Base-by-base conservation (phyloP, 805 yeast species). In the Yamadazyma takamatsuzukensis region DNA sequence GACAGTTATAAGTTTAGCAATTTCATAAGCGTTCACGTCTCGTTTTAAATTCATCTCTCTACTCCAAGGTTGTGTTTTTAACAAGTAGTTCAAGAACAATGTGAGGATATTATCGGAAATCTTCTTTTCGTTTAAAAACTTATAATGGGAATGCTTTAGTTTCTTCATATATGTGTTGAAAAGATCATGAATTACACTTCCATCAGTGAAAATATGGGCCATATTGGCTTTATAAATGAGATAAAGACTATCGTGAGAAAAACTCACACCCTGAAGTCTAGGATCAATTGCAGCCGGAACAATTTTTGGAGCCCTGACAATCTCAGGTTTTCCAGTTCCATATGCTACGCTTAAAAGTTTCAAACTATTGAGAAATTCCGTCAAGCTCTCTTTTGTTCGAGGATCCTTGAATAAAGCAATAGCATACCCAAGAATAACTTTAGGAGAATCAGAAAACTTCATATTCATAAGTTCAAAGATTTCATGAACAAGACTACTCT, bases 371-470 rank as follows among this genome's bases (percentile, higher is more conserved):
- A 65, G 43, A 2, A 54, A 32, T 3, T 44, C 32, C 9, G 54
- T 41, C 0, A 51, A 51, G 3, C 29, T 19, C 3, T 41, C 30
- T 6, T 39, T 24, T 1, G 25, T 29, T 15, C 27, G 33, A 7
- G 36, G 37, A 5, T 12, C 16, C 12, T 23, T 25, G 34, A 55
- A 63, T 13, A 61, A 37, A 1, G 64, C 46, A 0, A 56, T 52
- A 19, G 54, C 51, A 43, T 66, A 66, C 2, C 70, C 71, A 4
- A 60, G 44, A 4, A 63, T 42, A 4, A 63, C 50, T 21, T 61
- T 54, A 2, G 70, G 69, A 5, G 59, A 50, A 6, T 37, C 34
- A 0, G 57, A 46, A 34, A 50, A 66, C 36, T 55, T 56, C 8
- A 39, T 41, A 11, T 49, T 43, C 21, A 64, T 61, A 12, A 64